phyloP scores from a whole-genome alignment of 2,329 filamentous ascomycete genomes.

The Pseudogymnoascus pannorum region DNA sequence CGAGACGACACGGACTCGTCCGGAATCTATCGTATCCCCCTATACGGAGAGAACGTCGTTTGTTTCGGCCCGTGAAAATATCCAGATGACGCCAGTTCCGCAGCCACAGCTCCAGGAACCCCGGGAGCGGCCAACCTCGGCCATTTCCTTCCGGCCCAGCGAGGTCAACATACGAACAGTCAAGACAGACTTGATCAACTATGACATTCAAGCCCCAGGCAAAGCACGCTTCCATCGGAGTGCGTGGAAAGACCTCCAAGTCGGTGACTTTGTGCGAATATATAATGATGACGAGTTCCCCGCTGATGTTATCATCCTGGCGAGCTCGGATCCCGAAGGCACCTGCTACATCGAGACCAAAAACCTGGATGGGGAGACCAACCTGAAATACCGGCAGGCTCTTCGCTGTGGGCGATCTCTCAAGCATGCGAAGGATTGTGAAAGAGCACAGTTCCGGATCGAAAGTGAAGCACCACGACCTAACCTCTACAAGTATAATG shows the following conservation, averaged over 20 bases:
- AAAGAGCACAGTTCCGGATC: slow-evolving; percentile 76
- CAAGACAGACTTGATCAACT: slow-evolving; percentile 19
- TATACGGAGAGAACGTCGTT: slow-evolving; percentile 39
- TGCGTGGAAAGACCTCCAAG: slow-evolving; percentile 89
- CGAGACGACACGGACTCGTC: slow-evolving; percentile 50
- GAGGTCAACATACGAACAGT: slow-evolving; percentile 38
- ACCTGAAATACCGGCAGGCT: slow-evolving; percentile 88
- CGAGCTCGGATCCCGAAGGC: slow-evolving; percentile 88
- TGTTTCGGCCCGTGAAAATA: slow-evolving; percentile 57
- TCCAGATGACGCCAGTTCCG: slow-evolving; percentile 92
- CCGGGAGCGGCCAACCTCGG: slow-evolving; percentile 29
- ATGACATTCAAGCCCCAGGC: slow-evolving; percentile 52
- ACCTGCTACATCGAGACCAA: slow-evolving; percentile 98
- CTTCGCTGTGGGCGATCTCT: slow-evolving; percentile 76
- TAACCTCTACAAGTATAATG: slow-evolving; percentile 93
- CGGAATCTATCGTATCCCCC: slow-evolving; percentile 30
- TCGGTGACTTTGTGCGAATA: slow-evolving; percentile 91
- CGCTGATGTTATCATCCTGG: slow-evolving; percentile 84
- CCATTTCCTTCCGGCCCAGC: slow-evolving; percentile 11
- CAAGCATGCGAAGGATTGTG: slow-evolving; percentile 86
- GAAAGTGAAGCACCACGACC: slow-evolving; percentile 88
- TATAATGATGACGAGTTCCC: slow-evolving; percentile 95
- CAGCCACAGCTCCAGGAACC: slow-evolving; percentile 57
- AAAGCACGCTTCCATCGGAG: slow-evolving; percentile 85
- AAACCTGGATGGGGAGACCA: slow-evolving; percentile 95